Percentiles rank a stretch among this genome's conserved stretches.
These are phyloP conservation scores for Apiospora kogelbergensis DNA, from an alignment of 2,329 filamentous ascomycete species.

Conservation along the genomic window DNA sequence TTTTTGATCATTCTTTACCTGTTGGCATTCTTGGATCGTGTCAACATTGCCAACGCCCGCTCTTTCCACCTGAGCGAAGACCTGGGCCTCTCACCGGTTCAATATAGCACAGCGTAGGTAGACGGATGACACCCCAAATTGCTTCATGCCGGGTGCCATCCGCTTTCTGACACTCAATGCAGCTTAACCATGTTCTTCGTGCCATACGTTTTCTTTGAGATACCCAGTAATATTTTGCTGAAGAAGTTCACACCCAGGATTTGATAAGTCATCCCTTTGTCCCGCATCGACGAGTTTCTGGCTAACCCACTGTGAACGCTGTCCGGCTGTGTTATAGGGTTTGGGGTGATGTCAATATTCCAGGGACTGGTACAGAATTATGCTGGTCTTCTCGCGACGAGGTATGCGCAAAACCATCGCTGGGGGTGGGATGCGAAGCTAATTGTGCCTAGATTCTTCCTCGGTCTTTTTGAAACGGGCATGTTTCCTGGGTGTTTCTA, in stretches of 20 bases:
- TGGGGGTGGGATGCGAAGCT: neutral
- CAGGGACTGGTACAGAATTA: slow-evolving; percentile 81
- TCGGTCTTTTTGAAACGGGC: slow-evolving; percentile 66
- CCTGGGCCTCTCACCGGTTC: slow-evolving; percentile 54
- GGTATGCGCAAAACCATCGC: slow-evolving; percentile 66
- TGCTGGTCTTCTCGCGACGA: slow-evolving; percentile 70
- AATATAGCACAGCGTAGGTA: slow-evolving; percentile 65
- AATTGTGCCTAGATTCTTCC: neutral
- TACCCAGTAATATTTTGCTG: slow-evolving; percentile 71
- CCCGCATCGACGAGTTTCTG: slow-evolving; percentile 54
- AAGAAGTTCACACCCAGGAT: slow-evolving; percentile 50
- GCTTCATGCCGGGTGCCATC: neutral
- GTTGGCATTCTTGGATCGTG: slow-evolving; percentile 50
- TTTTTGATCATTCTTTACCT: slow-evolving; percentile 65
- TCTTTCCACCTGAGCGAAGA: slow-evolving; percentile 66
- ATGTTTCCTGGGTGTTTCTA: slow-evolving; percentile 75
- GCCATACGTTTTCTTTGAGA: slow-evolving; percentile 71
- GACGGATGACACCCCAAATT: neutral
- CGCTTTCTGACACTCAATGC: slow-evolving; percentile 18
- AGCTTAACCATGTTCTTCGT: slow-evolving; percentile 79
- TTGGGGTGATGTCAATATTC: slow-evolving; percentile 71
- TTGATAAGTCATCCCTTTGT: slow-evolving; percentile 40
- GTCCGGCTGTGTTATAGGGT: slow-evolving; percentile 79
- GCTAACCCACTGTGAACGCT: slow-evolving; percentile 43
- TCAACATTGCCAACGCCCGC: slow-evolving; percentile 78